A percentile compares a stretch with the other conserved stretches of the same genome.
Evolutionary conservation across 1,139 yeast genomes (phyloP).

Genomic region (Saccharomycopsis crataegensis): DNA sequence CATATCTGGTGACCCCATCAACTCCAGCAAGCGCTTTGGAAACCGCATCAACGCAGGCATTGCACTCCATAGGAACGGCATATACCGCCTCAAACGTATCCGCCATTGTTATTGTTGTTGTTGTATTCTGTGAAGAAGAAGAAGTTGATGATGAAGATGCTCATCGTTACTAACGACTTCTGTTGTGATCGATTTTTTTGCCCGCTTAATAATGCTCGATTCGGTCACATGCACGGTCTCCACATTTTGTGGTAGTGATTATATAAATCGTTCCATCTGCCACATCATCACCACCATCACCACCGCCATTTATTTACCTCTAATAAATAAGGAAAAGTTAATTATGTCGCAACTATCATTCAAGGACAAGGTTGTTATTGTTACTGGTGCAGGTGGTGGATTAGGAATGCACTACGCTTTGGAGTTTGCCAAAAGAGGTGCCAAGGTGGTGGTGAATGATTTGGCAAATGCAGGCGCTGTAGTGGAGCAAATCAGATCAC

Average conservation of each 20-base stretch:
- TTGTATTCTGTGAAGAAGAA: background rate
- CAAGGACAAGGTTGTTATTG: constrained; percentile 64
- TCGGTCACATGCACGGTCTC: background rate
- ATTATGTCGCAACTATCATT: background rate
- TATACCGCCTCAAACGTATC: constrained; percentile 38
- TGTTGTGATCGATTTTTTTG: background rate
- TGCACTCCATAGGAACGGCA: constrained; percentile 74
- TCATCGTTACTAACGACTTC: no score
- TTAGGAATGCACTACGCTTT: constrained; percentile 84
- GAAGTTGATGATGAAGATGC: no score
- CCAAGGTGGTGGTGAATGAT: constrained; percentile 87
- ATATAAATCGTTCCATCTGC: no score
- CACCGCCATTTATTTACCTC: no score
- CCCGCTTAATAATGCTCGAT: background rate
- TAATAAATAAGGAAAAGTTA: no score
- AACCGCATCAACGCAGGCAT: constrained; percentile 59
- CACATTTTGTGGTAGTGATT: no score
- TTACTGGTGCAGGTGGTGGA: constrained; percentile 98
- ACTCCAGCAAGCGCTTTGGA: constrained; percentile 42
- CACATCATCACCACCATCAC: no score
- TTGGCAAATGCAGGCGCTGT: constrained; percentile 89
- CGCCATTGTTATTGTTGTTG: background rate
- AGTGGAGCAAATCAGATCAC: constrained; percentile 68
- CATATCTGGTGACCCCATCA: constrained; percentile 39
- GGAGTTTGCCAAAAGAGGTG: constrained; percentile 85